phyloP scores from a whole-genome alignment of 1,284 basidiomycete species.

The Rhodotorula sp. region DNA sequence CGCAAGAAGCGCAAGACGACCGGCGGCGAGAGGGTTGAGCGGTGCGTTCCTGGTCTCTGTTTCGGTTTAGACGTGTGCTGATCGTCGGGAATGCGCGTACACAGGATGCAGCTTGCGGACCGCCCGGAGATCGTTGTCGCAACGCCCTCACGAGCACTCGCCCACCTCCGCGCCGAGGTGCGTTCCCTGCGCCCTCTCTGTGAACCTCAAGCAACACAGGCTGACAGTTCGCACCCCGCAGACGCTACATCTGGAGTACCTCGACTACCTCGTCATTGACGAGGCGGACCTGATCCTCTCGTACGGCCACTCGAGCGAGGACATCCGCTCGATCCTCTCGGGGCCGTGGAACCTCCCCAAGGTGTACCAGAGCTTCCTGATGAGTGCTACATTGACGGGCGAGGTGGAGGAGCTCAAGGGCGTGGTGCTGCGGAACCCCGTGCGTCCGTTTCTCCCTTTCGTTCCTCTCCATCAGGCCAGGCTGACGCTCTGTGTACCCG shows the following conservation, averaged over 20 bases:
- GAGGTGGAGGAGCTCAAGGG: conserved; percentile 92
- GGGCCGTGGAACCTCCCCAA: conserved; percentile 73
- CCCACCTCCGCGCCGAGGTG: conserved; percentile 77
- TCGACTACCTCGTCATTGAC: conserved; percentile 92
- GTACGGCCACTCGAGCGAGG: conserved; percentile 87
- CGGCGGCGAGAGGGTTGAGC: conserved; percentile 69
- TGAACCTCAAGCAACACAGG: neutral
- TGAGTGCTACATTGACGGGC: conserved; percentile 97
- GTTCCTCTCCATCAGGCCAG: no score
- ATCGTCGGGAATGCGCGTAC: no score
- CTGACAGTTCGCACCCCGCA: conserved; percentile 46
- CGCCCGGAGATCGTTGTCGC: conserved; percentile 89
- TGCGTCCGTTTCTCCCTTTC: conserved; percentile 54
- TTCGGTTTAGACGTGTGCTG: neutral
- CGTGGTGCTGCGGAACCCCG: conserved; percentile 80
- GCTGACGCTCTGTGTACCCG: neutral
- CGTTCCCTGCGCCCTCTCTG: conserved; percentile 8
- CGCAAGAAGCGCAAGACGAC: conserved; percentile 48
- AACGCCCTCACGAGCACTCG: conserved; percentile 82
- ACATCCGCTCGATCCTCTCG: conserved; percentile 79
- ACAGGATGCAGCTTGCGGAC: conserved; percentile 77
- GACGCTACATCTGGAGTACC: conserved; percentile 62
- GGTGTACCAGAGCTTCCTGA: conserved; percentile 90
- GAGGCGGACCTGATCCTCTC: conserved; percentile 97
- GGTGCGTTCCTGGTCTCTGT: conserved; percentile 57